Evolutionary conservation across 2,329 filamentous ascomycete genomes (phyloP).

Genomic region (Samsoniella hepiali): DNA sequence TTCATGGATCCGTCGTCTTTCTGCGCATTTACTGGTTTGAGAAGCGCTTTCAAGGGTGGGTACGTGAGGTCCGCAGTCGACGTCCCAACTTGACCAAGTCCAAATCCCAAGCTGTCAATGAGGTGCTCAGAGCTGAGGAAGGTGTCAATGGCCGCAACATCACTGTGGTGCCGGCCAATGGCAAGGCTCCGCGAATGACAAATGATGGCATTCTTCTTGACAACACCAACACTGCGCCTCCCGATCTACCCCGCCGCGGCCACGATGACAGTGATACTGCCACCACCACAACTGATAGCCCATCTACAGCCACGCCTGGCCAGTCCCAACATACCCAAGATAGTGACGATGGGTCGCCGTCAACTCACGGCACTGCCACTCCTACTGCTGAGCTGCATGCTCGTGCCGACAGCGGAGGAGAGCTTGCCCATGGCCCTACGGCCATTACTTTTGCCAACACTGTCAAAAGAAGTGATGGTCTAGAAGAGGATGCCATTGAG

Average conservation of each 20-base stretch:
- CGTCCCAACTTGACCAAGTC: slow-evolving; percentile 64
- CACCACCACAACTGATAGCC: slow-evolving; percentile 2
- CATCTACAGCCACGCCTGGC: background rate
- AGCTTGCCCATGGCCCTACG: slow-evolving; percentile 24
- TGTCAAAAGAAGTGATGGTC: slow-evolving; percentile 57
- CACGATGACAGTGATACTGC: slow-evolving; percentile 29
- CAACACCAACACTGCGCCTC: slow-evolving; percentile 28
- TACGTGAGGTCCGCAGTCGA: slow-evolving; percentile 64
- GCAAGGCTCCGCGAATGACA: slow-evolving; percentile 53
- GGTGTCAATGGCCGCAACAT: slow-evolving; percentile 67
- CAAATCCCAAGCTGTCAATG: slow-evolving; percentile 46
- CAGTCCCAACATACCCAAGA: slow-evolving; percentile 1
- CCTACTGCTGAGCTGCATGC: background rate
- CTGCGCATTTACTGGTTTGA: slow-evolving; percentile 97
- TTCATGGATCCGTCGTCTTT: slow-evolving; percentile 84
- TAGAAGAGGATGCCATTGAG: slow-evolving; percentile 47
- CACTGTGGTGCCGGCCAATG: slow-evolving; percentile 58
- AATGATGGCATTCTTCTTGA: slow-evolving; percentile 58
- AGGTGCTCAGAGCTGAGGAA: slow-evolving; percentile 50
- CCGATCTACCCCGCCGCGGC: slow-evolving; percentile 30
- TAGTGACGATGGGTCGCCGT: slow-evolving; percentile 12
- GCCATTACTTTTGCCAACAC: slow-evolving; percentile 67
- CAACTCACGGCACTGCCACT: slow-evolving; percentile 8
- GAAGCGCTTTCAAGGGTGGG: slow-evolving; percentile 85
- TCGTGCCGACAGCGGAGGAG: background rate